Percentiles rank a stretch among this genome's conserved stretches.
phyloP scores from a whole-genome alignment of 2,329 filamentous ascomycete species.

The Trichoderma breve region DNA sequence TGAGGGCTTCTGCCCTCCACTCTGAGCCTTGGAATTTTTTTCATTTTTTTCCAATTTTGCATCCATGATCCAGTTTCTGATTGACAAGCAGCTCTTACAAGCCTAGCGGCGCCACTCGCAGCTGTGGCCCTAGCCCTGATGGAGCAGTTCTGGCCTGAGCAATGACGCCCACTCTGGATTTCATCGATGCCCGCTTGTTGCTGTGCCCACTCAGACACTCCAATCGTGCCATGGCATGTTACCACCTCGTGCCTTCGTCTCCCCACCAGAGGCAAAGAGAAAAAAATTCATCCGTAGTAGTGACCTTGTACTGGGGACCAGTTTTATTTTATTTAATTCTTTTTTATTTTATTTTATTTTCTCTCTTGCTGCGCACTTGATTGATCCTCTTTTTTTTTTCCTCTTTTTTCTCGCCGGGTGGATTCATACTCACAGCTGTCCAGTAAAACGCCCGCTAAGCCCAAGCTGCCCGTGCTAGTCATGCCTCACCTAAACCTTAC shows the following conservation, averaged over 20 bases:
- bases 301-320: not conserved
- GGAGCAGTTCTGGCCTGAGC: conserved; percentile 2
- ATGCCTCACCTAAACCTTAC: conserved; percentile 17
- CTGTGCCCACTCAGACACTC: not conserved
- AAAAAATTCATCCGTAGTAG: not conserved
- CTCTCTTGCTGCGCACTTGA: conserved; percentile 13
- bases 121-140: not conserved
- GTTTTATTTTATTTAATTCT: not conserved
- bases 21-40: not conserved
- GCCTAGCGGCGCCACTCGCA: not conserved
- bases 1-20: conserved; percentile 20
- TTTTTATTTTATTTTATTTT: not conserved
- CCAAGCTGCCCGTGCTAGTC: conserved; percentile 26
- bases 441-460: conserved; percentile 6
- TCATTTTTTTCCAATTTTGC: not conserved
- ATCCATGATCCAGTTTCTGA: not conserved
- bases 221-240: not conserved
- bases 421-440: conserved; percentile 22
- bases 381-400: conserved; percentile 27
- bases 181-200: not conserved
- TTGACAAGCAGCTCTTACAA: not conserved
- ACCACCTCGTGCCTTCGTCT: not conserved
- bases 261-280: conserved; percentile 1
- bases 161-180: not conserved
- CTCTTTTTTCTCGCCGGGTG: conserved; percentile 21